Base-by-base conservation (phyloP, 768 basidiomycete genomes). In the Leccinum olivaceopallidum region DNA sequence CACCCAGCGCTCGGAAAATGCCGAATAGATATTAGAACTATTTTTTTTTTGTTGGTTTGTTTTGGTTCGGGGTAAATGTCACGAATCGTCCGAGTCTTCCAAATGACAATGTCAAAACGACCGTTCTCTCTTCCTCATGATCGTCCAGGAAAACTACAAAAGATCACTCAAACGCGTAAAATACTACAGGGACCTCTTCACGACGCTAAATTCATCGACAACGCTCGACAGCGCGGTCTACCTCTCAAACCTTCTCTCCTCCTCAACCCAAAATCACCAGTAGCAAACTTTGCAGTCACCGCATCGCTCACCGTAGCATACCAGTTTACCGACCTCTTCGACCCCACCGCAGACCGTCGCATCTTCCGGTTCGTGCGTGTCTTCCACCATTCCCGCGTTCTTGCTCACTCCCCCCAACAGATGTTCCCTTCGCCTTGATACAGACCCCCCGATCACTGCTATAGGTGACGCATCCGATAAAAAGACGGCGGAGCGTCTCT, bases 401-500 rank as follows among this genome's bases (percentile, higher is more conserved):
- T 26, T 7, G 24, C 65, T 61, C 55, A 66, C 59, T 7, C 37
- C 30, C 30, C 2, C 51, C 42, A 9, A 37, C 59, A 71, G 69
- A 51, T 68, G 65, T 7, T 60, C 71, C 24, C 65, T 77, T 50
- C 24, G 47, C 4, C 69, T 75, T 39, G 65, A 68, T 32, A 71
- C 68, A 26, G 62, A 57, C n/a, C 71, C 70, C 6, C 73, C 73
- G 13, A 70, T 92, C 36, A 66, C 81, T 57, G 92, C 84, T 8
- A 72, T 87, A 3, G 92, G 90, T 7, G 88, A 92, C 72, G 75
- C 79, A 51, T 12, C 71, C 5, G 78, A 75, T 14, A 86, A 80
- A 71, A 87, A 86, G 65, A 81, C 87, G 22, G 87, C 94, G 0
- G 84, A 89, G 65, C 81, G 82, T 70, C 77, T 94, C n/a, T 91